These are phyloP conservation scores for Jaltomata sinuosa DNA, from an alignment of 257 asterid genomes.

Conservation along the genomic window DNA sequence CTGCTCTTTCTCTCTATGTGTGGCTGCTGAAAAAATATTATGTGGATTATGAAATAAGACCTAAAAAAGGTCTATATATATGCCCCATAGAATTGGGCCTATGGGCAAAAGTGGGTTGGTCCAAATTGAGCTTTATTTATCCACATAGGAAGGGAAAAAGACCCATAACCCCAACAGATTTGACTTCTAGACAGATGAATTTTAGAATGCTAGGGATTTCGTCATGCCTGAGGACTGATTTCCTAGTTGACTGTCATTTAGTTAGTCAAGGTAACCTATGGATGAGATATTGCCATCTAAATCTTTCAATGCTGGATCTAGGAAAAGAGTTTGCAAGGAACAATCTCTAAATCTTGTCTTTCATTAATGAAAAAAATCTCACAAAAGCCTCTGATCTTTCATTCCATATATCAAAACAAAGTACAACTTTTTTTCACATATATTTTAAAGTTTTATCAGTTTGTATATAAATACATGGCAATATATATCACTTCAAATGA, in stretches of 20 bases:
- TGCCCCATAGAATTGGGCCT: too few relatives aligned
- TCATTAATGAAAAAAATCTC: not conserved
- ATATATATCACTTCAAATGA: not conserved
- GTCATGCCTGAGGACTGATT: not conserved
- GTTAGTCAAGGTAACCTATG: not conserved
- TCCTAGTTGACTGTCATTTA: not conserved
- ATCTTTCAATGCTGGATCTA: not conserved
- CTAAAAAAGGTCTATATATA: too few relatives aligned
- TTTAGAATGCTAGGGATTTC: too few relatives aligned
- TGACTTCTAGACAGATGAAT: not conserved
- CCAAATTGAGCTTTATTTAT: too few relatives aligned
- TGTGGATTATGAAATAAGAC: too few relatives aligned
- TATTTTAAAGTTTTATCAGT: not conserved
- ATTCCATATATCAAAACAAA: not conserved
- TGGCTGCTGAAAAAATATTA: too few relatives aligned
- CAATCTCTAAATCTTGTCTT: not conserved
- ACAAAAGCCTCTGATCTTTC: not conserved
- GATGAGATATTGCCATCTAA: not conserved
- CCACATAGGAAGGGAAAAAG: too few relatives aligned
- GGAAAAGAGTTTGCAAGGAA: not conserved
- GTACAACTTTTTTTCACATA: not conserved
- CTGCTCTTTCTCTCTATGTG: too few relatives aligned
- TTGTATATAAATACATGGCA: not conserved
- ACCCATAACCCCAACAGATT: too few relatives aligned
- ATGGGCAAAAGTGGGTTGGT: too few relatives aligned